Evolutionary conservation across 2,329 filamentous ascomycete genomes (phyloP).

Genomic region (Acrodontium crateriforme): DNA sequence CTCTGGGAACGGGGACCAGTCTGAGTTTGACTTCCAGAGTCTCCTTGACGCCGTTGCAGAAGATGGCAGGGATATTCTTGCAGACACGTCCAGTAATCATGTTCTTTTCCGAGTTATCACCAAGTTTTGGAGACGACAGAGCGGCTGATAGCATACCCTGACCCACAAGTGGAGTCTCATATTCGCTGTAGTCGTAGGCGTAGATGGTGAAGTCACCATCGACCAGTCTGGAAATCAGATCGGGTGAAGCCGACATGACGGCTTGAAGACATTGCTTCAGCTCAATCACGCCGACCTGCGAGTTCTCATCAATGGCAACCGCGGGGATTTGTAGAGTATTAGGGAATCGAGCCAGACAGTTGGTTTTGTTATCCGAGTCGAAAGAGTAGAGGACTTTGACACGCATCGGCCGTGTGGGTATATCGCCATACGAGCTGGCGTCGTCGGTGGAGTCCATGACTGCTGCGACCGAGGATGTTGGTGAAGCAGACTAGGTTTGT

Average conservation of each 20-base stretch:
- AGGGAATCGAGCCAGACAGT: slow-evolving; percentile 77
- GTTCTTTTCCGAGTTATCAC: slow-evolving; percentile 48
- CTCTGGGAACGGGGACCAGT: slow-evolving; percentile 61
- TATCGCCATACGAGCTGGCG: slow-evolving; percentile 17
- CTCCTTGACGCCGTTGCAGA: slow-evolving; percentile 70
- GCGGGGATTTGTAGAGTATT: slow-evolving; percentile 69
- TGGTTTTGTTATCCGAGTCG: slow-evolving; percentile 74
- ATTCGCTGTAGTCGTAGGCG: slow-evolving; percentile 91
- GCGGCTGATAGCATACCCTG: slow-evolving; percentile 90
- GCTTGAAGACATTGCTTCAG: slow-evolving; percentile 76
- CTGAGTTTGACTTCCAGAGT: slow-evolving; percentile 88
- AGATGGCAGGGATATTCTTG: slow-evolving; percentile 71
- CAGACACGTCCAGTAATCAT: slow-evolving; percentile 83
- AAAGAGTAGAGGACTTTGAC: slow-evolving; percentile 97
- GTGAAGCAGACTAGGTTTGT: slow-evolving; percentile 7
- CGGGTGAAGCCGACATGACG: slow-evolving; percentile 66
- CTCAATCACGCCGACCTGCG: slow-evolving; percentile 75
- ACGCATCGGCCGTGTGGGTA: slow-evolving; percentile 33
- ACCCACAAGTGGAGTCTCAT: slow-evolving; percentile 81
- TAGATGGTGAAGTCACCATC: slow-evolving; percentile 84
- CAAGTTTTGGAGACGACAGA: slow-evolving; percentile 47
- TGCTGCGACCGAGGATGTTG: slow-evolving; percentile 12
- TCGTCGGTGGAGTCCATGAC: slow-evolving; percentile 9
- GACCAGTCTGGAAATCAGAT: slow-evolving; percentile 60
- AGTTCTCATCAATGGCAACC: slow-evolving; percentile 64